Conservation (phyloP, 2,329 filamentous ascomycete species). For the Aspergillus pseudonomiae region DNA sequence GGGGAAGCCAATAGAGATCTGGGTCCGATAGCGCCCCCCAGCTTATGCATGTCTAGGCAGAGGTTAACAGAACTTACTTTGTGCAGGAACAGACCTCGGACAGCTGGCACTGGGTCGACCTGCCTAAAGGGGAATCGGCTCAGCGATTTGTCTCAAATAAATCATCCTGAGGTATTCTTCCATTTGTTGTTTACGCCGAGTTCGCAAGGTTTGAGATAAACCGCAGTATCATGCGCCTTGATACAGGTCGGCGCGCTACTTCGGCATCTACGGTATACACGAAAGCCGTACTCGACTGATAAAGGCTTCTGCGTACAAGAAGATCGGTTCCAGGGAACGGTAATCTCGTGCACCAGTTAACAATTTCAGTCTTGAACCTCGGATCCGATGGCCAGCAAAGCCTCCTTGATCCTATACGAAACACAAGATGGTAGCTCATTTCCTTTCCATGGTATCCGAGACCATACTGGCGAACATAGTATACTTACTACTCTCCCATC, state of each 20-base stretch:
- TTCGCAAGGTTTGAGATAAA: background rate
- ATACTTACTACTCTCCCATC: background rate
- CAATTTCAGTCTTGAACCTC: background rate
- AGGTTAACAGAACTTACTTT: background rate
- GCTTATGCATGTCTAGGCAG: background rate
- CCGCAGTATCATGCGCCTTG: background rate
- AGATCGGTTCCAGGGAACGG: background rate
- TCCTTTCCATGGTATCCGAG: too few species aligned
- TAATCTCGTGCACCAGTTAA: background rate
- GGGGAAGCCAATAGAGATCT: background rate
- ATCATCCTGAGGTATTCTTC: background rate
- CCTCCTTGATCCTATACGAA: background rate
- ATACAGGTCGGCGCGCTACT: background rate
- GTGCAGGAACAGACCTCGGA: background rate
- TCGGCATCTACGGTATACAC: background rate
- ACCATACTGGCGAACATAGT: background rate
- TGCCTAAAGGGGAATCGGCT: conserved; percentile 19
- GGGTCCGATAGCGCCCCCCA: background rate
- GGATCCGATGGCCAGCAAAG: background rate
- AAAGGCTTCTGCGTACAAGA: background rate
- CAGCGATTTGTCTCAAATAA: background rate
- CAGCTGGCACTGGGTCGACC: conserved; percentile 21
- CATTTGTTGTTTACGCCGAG: background rate
- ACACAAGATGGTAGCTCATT: background rate
- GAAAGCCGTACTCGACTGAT: background rate